These are phyloP conservation scores for Boechera stricta DNA, from an alignment of 345 rosid genomes.

Conservation along the genomic window DNA sequence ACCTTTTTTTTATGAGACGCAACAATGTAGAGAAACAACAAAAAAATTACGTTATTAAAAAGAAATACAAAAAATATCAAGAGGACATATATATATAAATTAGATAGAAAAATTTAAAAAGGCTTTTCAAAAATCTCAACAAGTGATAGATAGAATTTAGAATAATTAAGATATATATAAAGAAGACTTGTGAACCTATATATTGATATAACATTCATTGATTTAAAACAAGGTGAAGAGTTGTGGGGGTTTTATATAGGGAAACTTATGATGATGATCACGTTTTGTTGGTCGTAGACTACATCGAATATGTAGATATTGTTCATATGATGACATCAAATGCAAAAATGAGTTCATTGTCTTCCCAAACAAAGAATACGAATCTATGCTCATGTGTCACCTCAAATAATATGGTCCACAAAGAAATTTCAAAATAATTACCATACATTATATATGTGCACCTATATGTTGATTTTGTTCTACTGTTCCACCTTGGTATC, in stretches of 20 bases:
- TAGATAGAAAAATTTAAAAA: not conserved
- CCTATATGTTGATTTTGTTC: constrained; percentile 21
- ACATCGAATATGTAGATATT: constrained; percentile 28
- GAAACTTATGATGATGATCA: constrained; percentile 26
- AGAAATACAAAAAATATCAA: too few relatives aligned
- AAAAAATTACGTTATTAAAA: too few relatives aligned
- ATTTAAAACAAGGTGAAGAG: constrained; percentile 15
- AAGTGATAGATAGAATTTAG: not conserved
- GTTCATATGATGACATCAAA: constrained; percentile 47
- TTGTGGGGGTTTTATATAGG: constrained; percentile 24
- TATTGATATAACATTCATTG: constrained; percentile 24
- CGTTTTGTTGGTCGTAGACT: constrained; percentile 25
- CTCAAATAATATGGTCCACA: constrained; percentile 37
- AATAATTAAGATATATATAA: not conserved
- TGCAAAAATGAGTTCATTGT: constrained; percentile 46
- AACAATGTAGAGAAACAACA: too few relatives aligned
- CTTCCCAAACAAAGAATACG: constrained; percentile 38
- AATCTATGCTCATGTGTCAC: constrained; percentile 37
- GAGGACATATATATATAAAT: not conserved
- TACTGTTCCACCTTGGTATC: constrained; percentile 12
- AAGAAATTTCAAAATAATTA: constrained; percentile 10
- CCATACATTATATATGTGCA: constrained; percentile 24
- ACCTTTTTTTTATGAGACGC: not conserved
- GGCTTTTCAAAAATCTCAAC: not conserved
- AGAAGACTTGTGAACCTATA: not conserved